Evolutionary conservation across 352 stramenopile genomes (phyloP).

Genomic region (Phytophthora macrochlamydospora): DNA sequence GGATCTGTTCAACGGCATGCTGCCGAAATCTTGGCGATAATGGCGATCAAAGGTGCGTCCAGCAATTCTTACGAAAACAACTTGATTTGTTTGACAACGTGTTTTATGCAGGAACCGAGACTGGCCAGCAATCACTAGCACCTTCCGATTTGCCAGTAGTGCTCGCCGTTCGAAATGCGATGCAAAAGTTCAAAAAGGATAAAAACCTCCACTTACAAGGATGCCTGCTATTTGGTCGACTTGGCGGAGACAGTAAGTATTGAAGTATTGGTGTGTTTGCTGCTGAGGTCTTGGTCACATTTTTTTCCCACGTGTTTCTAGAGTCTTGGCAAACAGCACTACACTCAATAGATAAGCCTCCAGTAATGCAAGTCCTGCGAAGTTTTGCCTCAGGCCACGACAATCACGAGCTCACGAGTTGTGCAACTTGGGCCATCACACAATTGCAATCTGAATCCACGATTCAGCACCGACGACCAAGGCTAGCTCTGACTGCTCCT

Average conservation of each 20-base stretch:
- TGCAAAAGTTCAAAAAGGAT: constrained; percentile 59
- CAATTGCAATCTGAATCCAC: constrained; percentile 29
- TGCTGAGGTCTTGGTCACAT: not conserved
- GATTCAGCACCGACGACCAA: constrained; percentile 13
- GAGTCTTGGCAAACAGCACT: constrained; percentile 42
- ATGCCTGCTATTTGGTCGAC: constrained; percentile 51
- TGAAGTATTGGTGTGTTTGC: not conserved
- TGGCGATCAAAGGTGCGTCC: constrained; percentile 41
- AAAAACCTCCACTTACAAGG: constrained; percentile 39
- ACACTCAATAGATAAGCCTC: constrained; percentile 18
- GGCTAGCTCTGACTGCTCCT: constrained; percentile 21
- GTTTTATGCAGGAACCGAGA: not conserved
- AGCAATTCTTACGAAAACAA: not conserved
- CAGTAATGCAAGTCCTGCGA: constrained; percentile 30
- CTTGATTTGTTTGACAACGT: no score
- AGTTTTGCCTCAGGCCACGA: constrained; percentile 13
- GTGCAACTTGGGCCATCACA: constrained; percentile 35
- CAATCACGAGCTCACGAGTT: constrained; percentile 31
- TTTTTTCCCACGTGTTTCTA: constrained; percentile 8
- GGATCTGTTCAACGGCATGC: constrained; percentile 45
- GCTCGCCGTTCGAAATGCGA: constrained; percentile 37
- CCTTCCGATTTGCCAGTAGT: constrained; percentile 33
- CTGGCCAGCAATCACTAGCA: constrained; percentile 18
- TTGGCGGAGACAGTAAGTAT: constrained; percentile 38
- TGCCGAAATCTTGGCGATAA: constrained; percentile 46